Evolutionary conservation across 352 stramenopile genomes (phyloP).

Genomic region (Plasmopara viticola): DNA sequence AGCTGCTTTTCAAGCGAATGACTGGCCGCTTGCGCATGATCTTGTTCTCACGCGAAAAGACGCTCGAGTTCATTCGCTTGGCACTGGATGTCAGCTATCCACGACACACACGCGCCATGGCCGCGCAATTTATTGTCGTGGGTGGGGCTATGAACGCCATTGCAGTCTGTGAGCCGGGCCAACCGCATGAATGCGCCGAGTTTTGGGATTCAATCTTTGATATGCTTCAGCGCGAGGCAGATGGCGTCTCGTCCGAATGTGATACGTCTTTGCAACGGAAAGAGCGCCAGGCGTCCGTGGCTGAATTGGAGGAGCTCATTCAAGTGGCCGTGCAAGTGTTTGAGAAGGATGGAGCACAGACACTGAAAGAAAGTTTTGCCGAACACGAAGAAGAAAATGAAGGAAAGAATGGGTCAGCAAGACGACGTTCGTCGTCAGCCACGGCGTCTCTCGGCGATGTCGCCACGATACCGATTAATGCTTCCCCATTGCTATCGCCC

Average conservation of each 20-base stretch:
- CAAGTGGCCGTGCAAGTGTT: conserved; percentile 71
- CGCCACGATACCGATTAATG: background rate
- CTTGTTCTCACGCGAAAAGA: conserved; percentile 64
- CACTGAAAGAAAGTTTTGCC: conserved; percentile 57
- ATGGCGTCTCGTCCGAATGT: conserved; percentile 34
- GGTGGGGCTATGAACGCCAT: conserved; percentile 54
- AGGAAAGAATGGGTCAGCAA: conserved; percentile 1
- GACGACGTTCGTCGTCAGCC: conserved; percentile 30
- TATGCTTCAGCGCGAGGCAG: conserved; percentile 53
- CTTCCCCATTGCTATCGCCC: conserved; percentile 25
- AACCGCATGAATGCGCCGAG: conserved; percentile 46
- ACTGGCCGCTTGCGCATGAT: conserved; percentile 66
- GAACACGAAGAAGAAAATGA: conserved; percentile 32
- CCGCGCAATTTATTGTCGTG: conserved; percentile 73
- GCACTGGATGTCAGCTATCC: conserved; percentile 45
- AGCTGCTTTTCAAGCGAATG: conserved; percentile 84
- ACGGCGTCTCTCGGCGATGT: conserved; percentile 20
- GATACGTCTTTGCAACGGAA: conserved; percentile 30
- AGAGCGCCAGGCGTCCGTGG: conserved; percentile 41
- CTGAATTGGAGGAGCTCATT: conserved; percentile 71
- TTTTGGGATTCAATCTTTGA: conserved; percentile 75
- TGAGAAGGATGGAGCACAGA: conserved; percentile 58
- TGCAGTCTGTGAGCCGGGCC: conserved; percentile 30
- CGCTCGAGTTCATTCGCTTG: conserved; percentile 63
- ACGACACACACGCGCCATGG: conserved; percentile 62